Conservation (phyloP, 2,329 filamentous ascomycete genomes). For the Tolypocladium capitatum region DNA sequence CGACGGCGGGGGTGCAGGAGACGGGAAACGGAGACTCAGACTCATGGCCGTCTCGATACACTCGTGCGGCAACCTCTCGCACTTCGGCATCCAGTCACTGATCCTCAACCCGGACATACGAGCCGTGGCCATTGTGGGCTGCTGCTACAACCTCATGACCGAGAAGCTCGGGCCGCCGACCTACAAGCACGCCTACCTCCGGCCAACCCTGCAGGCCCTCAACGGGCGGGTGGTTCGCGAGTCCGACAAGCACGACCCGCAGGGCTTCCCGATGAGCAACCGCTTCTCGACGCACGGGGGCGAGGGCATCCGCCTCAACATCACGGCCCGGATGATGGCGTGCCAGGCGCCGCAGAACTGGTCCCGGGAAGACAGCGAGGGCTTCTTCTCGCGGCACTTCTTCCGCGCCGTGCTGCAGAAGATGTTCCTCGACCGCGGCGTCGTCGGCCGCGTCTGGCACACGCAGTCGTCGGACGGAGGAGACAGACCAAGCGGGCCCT, state of each 20-base stretch:
- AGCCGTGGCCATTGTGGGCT: slow-evolving; percentile 91
- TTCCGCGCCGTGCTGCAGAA: slow-evolving; percentile 83
- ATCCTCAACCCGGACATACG: slow-evolving; percentile 70
- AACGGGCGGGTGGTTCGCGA: slow-evolving; percentile 58
- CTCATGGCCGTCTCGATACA: slow-evolving; percentile 91
- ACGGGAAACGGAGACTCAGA: slow-evolving; percentile 24
- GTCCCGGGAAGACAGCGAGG: slow-evolving; percentile 65
- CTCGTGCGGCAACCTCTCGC: slow-evolving; percentile 93
- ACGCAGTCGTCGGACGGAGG: not conserved
- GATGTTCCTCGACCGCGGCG: slow-evolving; percentile 75
- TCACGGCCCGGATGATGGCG: slow-evolving; percentile 96
- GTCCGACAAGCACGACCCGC: slow-evolving; percentile 62
- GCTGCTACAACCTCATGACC: slow-evolving; percentile 94
- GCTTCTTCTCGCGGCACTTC: slow-evolving; percentile 87
- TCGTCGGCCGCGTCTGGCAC: slow-evolving; percentile 50
- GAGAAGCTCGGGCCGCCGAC: slow-evolving; percentile 78
- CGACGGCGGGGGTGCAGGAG: slow-evolving; percentile 14
- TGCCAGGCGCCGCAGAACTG: slow-evolving; percentile 93
- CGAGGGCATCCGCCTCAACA: slow-evolving; percentile 71
- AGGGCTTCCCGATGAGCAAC: slow-evolving; percentile 88
- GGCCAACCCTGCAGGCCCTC: slow-evolving; percentile 52
- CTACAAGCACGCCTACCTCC: slow-evolving; percentile 68
- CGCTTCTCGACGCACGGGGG: slow-evolving; percentile 45
- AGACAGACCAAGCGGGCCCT: slow-evolving; percentile 22
- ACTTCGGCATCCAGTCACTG: slow-evolving; percentile 81